A percentile compares a stretch with the other conserved stretches of the same genome.
Evolutionary conservation across 2,329 filamentous ascomycete species (phyloP).

Genomic region (Fusarium algeriense): DNA sequence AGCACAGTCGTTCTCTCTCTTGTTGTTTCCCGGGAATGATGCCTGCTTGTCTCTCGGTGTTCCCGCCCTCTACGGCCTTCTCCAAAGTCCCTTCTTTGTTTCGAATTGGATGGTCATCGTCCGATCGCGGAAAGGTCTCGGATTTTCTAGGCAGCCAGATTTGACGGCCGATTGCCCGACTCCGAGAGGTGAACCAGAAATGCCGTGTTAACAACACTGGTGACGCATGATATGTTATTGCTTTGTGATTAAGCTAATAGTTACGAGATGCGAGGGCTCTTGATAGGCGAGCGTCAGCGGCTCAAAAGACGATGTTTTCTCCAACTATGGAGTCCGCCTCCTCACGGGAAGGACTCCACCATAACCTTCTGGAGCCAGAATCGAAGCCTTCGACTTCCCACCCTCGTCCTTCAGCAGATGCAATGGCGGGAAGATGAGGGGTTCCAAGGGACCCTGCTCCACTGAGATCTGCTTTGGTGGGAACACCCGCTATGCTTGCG

Average conservation of each 20-base stretch:
- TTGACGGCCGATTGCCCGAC: constrained; percentile 13
- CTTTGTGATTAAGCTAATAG: constrained; percentile 16
- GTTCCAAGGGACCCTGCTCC: constrained; percentile 45
- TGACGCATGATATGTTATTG: background rate
- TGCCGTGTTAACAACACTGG: background rate
- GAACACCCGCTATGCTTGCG: constrained; percentile 45
- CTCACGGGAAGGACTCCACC: constrained; percentile 48
- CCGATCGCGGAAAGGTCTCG: constrained; percentile 37
- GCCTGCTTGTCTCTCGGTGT: constrained; percentile 47
- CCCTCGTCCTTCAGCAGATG: constrained; percentile 44
- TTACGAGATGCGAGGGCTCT: constrained; percentile 27
- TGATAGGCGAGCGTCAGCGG: constrained; percentile 44
- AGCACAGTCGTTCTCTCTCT: constrained; percentile 4
- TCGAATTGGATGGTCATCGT: constrained; percentile 37
- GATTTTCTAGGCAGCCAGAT: constrained; percentile 20
- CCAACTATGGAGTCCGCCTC: constrained; percentile 47
- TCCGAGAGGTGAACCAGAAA: constrained; percentile 1
- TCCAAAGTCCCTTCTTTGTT: constrained; percentile 40
- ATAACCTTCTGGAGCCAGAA: constrained; percentile 48
- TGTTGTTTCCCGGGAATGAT: constrained; percentile 46
- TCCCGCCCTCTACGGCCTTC: constrained; percentile 39
- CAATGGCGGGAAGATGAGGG: constrained; percentile 48
- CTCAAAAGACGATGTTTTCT: constrained; percentile 44
- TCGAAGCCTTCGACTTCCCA: constrained; percentile 47
- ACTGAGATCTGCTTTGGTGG: constrained; percentile 48